Evolutionary conservation across 176 grass and related monocot species (phyloP), one percentile per base, ranked within the genome.

Genomic region (Puccinellia tenuiflora): DNA sequence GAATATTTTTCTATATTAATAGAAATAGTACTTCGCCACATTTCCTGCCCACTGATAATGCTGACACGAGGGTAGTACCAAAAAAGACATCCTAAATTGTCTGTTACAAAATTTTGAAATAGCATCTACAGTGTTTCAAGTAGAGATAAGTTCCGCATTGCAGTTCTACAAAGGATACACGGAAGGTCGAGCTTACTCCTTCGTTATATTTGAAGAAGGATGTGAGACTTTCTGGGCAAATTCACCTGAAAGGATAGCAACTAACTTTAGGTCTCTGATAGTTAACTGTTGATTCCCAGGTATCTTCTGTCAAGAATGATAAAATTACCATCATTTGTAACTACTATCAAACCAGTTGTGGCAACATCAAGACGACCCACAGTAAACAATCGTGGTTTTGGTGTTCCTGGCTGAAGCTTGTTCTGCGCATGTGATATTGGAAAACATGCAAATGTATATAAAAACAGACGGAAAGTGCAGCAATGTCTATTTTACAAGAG

Each of bases 291-390:
- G 24, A 47, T 82, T 82, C 35, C 53, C 2, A 78, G 46, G 16
- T 67, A 83, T 29, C 55, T 64, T 42, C 29, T 74, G 78, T 7
- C 5, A 86, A 73, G 29, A 70, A 71, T 9, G 15, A 63, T 63
- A 16, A 86, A 43, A 20, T 83, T 95, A 98, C 92, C 92, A 74
- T 98, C 92, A 87, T 98, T 98, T 82, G 96, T 98, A 81, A 98
- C 87, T 80, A 98, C 85, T 85, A 98, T 98, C 78, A 98, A 82
- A 68, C 92, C 96, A 85, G 51, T 85, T 70, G 92, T 98, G 68
- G 92, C 96, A 90, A 98, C 96, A 88, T 98, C 96, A 79, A 98
- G 90, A 37, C 92, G 89, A 68, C 96, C 92, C 59, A 98, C 92
- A 83, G 91, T 95, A 88, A 95, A 98, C 20, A 98, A 88, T 15